Conservation (phyloP, 2,329 filamentous ascomycete genomes). For the Whalleya microplaca region DNA sequence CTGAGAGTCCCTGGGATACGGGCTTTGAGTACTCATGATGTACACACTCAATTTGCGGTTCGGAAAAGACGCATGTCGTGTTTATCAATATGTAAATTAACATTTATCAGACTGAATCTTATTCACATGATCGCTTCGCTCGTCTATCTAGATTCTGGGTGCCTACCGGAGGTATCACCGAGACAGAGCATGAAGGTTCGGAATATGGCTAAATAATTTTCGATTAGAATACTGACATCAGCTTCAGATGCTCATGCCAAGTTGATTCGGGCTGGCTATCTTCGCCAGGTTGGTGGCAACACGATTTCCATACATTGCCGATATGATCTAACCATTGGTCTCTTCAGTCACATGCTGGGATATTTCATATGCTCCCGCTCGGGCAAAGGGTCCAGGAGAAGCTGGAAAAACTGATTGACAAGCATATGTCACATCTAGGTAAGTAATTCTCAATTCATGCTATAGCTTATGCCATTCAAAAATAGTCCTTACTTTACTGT, state of each 20-base stretch:
- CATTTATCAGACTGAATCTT: conserved; percentile 11
- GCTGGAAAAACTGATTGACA: conserved; percentile 82
- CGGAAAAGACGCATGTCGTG: background rate
- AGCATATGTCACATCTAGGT: conserved; percentile 82
- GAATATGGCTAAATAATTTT: background rate
- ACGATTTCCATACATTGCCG: background rate
- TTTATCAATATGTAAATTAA: conserved; percentile 2
- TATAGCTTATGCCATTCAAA: no score
- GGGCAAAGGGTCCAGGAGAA: conserved; percentile 88
- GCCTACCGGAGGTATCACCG: conserved; percentile 71
- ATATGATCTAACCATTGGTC: conserved; percentile 9
- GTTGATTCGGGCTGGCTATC: conserved; percentile 71
- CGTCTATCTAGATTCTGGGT: conserved; percentile 78
- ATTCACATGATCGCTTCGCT: conserved; percentile 22
- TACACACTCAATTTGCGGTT: conserved; percentile 16
- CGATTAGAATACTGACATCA: conserved; percentile 14
- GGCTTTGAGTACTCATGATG: conserved; percentile 6
- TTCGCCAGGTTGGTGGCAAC: conserved; percentile 64
- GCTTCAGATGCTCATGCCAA: conserved; percentile 66
- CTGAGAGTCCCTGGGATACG: conserved; percentile 8
- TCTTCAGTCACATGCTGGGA: conserved; percentile 75
- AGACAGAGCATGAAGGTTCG: conserved; percentile 57
- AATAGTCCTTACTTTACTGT: no score
- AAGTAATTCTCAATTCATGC: conserved; percentile 21
- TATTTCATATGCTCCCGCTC: conserved; percentile 90